Evolutionary conservation across 2,329 filamentous ascomycete genomes (phyloP).

Genomic region (Gaeumannomyces tritici): DNA sequence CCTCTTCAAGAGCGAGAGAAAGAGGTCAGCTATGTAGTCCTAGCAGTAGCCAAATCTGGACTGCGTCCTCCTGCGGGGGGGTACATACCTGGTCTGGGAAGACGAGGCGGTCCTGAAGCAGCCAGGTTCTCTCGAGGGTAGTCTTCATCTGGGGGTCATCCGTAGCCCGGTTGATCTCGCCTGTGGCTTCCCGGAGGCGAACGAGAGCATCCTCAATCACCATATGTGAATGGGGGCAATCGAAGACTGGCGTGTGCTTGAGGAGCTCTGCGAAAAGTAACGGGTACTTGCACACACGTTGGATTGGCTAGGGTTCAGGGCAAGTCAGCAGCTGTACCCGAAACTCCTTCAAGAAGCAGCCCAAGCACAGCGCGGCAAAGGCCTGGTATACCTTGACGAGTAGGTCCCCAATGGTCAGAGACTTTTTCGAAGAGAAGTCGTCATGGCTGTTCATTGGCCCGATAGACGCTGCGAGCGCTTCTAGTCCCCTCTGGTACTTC

Average conservation of each 20-base stretch:
- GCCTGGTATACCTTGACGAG: slow-evolving; percentile 65
- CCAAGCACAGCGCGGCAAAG: background rate
- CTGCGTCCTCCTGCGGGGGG: no score
- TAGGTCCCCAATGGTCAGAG: slow-evolving; percentile 74
- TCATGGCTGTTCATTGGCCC: slow-evolving; percentile 57
- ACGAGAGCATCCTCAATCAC: slow-evolving; percentile 67
- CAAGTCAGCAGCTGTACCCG: background rate
- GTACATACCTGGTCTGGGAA: slow-evolving; percentile 60
- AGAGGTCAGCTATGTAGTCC: background rate
- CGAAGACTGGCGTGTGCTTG: slow-evolving; percentile 71
- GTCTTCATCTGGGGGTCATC: slow-evolving; percentile 62
- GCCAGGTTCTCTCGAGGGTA: slow-evolving; percentile 71
- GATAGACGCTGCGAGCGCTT: slow-evolving; percentile 68
- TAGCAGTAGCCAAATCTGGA: no score
- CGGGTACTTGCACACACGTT: slow-evolving; percentile 85
- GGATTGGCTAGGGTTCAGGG: slow-evolving; percentile 60
- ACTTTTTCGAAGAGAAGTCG: slow-evolving; percentile 54
- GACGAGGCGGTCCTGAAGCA: slow-evolving; percentile 70
- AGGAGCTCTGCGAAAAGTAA: slow-evolving; percentile 77
- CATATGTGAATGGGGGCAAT: slow-evolving; percentile 75
- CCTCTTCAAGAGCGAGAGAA: slow-evolving; percentile 22
- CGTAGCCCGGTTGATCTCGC: slow-evolving; percentile 76
- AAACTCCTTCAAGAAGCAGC: background rate
- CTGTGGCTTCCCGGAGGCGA: slow-evolving; percentile 63
- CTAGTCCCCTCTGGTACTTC: slow-evolving; percentile 74